Base-by-base conservation (phyloP, 495 filamentous ascomycete genomes). In the Tuber borchii region DNA sequence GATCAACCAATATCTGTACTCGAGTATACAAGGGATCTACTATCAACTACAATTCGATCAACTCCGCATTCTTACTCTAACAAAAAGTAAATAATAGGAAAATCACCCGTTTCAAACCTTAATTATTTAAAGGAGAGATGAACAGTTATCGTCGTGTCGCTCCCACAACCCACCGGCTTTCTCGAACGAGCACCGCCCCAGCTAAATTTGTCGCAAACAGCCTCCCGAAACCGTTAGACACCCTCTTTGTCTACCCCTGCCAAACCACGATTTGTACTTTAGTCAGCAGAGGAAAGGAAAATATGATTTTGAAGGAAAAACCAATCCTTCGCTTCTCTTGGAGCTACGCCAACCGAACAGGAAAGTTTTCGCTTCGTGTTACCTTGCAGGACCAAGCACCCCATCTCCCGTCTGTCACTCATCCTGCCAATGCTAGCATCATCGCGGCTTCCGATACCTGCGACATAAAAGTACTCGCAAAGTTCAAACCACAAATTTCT, bases 161-260 rank as follows among this genome's bases (percentile, higher is more conserved):
- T 73, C 71, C 22, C 46, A 68, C 19, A 71, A 74, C 45, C 68
- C 45, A 65, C 56, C 46, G 45, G 68, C 39, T 72, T 71, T 31
- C n/a, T 61, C 56, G 56, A 61, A 61, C 46, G 31, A 73, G 74
- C 77, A 78, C 71, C 68, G 77, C 71, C 75, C 65, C 77, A 74
- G 37, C 77, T 76, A 74, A 39, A 78, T 78, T 39, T 61, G 77
- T 78, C 70, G 37, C 39, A 19, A 43, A 48, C 45, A 70, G 22
- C 69, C 51, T 61, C 77, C 72, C 31, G 69, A 78, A 70, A 42
- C 75, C 75, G 72, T 78, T 78, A 79, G 72, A 8, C 39, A 31
- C 7, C 37, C 68, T 72, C 68, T 56, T 56, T n/a, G n/a, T 9
- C 20, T 22, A 10, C 48, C 48, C 48, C 7, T 56, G 5, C 45